phyloP scores from a whole-genome alignment of 371 early-diverging fungal genomes.

The Mortierella sp. region DNA sequence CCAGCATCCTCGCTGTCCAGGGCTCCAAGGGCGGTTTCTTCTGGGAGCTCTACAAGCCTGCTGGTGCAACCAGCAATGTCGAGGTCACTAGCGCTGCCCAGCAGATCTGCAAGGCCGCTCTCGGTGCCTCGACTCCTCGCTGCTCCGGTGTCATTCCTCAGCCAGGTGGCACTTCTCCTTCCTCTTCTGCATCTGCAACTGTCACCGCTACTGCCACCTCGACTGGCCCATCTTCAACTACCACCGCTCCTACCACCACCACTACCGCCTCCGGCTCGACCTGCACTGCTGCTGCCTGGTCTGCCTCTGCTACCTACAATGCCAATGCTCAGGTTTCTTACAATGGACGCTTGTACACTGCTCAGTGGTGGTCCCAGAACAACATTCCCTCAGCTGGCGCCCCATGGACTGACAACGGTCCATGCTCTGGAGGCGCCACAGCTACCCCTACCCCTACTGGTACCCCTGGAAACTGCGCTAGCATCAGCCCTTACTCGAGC shows the following conservation, averaged over 20 bases:
- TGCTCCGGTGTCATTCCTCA: conserved; percentile 56
- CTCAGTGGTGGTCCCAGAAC: conserved; percentile 60
- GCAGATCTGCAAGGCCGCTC: conserved; percentile 57
- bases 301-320: conserved; percentile 56
- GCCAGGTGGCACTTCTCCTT: conserved; percentile 20
- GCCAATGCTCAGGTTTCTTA: conserved; percentile 60
- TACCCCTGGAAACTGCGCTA: conserved; percentile 28
- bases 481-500: conserved; percentile 43
- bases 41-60: conserved; percentile 56
- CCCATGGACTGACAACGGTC: conserved; percentile 54
- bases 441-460: conserved; percentile 19
- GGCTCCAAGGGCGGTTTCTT: conserved; percentile 56
- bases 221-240: conserved; percentile 12
- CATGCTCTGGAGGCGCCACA: conserved; percentile 21
- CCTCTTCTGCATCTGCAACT: conserved; percentile 18
- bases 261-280: not conserved
- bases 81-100: conserved; percentile 46
- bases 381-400: conserved; percentile 48
- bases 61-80: conserved; percentile 36
- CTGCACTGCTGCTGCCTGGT: conserved; percentile 56
- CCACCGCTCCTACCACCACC: conserved; percentile 28
- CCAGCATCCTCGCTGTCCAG: conserved; percentile 45
- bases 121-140: conserved; percentile 48
- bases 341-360: conserved; percentile 56
- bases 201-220: conserved; percentile 14